These are phyloP conservation scores for Ascochyta fabae DNA, from an alignment of 2,329 filamentous ascomycete species.

Conservation along the genomic window DNA sequence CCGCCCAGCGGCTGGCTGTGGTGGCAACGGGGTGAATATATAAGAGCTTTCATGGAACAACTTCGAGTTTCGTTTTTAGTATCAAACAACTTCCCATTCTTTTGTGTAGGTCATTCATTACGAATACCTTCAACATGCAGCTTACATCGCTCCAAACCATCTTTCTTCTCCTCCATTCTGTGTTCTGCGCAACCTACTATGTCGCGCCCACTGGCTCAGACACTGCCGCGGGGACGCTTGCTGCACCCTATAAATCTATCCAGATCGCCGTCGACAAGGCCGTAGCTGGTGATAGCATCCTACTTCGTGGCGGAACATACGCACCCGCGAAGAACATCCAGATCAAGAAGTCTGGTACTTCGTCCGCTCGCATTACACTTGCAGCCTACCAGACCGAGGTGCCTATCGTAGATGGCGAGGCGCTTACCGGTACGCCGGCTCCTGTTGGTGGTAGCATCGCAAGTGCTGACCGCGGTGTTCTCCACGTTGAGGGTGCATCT, in stretches of 20 bases:
- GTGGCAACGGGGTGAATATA: neutral
- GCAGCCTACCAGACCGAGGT: slow-evolving; percentile 53
- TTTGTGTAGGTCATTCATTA: neutral
- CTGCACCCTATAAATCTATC: slow-evolving; percentile 55
- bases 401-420: slow-evolving; percentile 57
- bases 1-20: neutral
- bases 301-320: slow-evolving; percentile 56
- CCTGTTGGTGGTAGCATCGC: slow-evolving; percentile 50
- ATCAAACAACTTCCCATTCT: neutral
- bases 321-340: slow-evolving; percentile 56
- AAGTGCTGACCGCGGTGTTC: slow-evolving; percentile 54
- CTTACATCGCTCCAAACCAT: slow-evolving; percentile 18
- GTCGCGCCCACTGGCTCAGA: slow-evolving; percentile 54
- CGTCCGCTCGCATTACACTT: slow-evolving; percentile 51
- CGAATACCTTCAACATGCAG: slow-evolving; percentile 10
- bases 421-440: slow-evolving; percentile 50
- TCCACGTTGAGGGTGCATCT: slow-evolving; percentile 55
- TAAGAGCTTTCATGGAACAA: slow-evolving; percentile 51
- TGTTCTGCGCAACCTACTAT: slow-evolving; percentile 49
- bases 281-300: slow-evolving; percentile 55
- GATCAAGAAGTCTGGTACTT: slow-evolving; percentile 51
- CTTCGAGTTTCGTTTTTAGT: neutral
- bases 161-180: slow-evolving; percentile 19
- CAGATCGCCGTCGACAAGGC: slow-evolving; percentile 56
- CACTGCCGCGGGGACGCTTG: slow-evolving; percentile 50